These are phyloP conservation scores for Colletotrichum orbiculare DNA, from an alignment of 2,329 filamentous ascomycete species.

Conservation along the genomic window DNA sequence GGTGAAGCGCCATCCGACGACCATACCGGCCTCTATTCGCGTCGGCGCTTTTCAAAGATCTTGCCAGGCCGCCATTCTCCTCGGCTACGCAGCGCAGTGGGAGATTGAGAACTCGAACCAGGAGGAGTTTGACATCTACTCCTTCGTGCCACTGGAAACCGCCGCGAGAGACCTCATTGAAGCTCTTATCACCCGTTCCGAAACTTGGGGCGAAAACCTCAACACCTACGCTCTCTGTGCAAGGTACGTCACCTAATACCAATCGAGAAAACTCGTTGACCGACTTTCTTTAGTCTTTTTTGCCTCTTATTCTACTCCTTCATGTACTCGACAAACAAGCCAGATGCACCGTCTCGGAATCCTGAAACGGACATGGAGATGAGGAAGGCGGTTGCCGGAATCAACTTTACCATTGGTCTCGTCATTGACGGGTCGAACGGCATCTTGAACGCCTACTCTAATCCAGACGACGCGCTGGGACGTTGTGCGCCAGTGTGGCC, in stretches of 20 bases:
- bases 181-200: slow-evolving; percentile 47
- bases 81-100: slow-evolving; percentile 45
- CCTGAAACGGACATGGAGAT: slow-evolving; percentile 43
- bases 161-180: slow-evolving; percentile 46
- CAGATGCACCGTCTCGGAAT: slow-evolving; percentile 34
- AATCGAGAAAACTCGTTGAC: background rate
- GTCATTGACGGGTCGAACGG: slow-evolving; percentile 49
- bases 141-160: slow-evolving; percentile 48
- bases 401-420: slow-evolving; percentile 51
- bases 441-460: slow-evolving; percentile 47
- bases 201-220: slow-evolving; percentile 48
- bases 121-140: slow-evolving; percentile 39
- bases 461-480: slow-evolving; percentile 45
- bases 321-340: slow-evolving; percentile 42
- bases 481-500: slow-evolving; percentile 48
- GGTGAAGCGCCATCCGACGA: slow-evolving; percentile 43
- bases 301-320: slow-evolving; percentile 49
- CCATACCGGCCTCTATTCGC: slow-evolving; percentile 43
- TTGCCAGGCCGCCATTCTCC: slow-evolving; percentile 49
- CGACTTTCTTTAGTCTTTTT: slow-evolving; percentile 41
- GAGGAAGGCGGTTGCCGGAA: slow-evolving; percentile 48
- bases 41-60: slow-evolving; percentile 49
- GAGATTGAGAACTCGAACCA: slow-evolving; percentile 37
- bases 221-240: slow-evolving; percentile 50
- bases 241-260: slow-evolving; percentile 39